Evolutionary conservation across 164 flowering plant species (phyloP).

Genomic region (Akebia trifoliata): DNA sequence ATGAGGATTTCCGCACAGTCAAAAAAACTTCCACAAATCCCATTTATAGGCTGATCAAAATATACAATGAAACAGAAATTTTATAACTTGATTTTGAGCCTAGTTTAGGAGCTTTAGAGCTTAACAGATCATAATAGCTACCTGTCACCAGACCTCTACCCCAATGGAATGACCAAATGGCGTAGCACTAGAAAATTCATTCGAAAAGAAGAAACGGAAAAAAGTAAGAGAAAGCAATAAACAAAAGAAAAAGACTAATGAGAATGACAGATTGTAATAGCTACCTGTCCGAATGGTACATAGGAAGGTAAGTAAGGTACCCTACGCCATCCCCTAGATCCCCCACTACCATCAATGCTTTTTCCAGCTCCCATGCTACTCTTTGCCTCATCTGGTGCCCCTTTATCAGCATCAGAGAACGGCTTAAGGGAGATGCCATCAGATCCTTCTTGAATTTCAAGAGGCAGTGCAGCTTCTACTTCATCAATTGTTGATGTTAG

Average conservation of each 20-base stretch:
- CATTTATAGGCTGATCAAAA: no score
- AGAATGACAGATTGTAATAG: background rate
- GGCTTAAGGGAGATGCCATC: slow-evolving; percentile 89
- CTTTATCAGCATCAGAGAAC: slow-evolving; percentile 40
- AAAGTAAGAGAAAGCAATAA: background rate
- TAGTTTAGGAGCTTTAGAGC: no score
- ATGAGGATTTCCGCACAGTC: no score
- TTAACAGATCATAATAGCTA: no score
- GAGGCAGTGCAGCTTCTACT: slow-evolving; percentile 56
- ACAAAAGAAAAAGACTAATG: background rate
- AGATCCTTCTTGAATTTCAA: slow-evolving; percentile 87
- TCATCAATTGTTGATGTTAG: slow-evolving; percentile 41
- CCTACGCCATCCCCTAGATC: slow-evolving; percentile 52
- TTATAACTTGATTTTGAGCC: no score
- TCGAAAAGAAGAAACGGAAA: no score
- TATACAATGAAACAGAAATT: no score
- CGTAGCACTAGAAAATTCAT: no score
- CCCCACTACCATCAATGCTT: slow-evolving; percentile 24
- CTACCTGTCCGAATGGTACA: slow-evolving; percentile 97
- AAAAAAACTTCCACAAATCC: no score
- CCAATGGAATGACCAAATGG: no score
- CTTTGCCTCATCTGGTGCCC: slow-evolving; percentile 25
- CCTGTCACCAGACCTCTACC: no score
- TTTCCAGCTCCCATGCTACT: slow-evolving; percentile 30
- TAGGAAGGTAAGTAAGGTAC: slow-evolving; percentile 87